phyloP scores from a whole-genome alignment of 768 basidiomycete genomes.

The Rickenella mellea region DNA sequence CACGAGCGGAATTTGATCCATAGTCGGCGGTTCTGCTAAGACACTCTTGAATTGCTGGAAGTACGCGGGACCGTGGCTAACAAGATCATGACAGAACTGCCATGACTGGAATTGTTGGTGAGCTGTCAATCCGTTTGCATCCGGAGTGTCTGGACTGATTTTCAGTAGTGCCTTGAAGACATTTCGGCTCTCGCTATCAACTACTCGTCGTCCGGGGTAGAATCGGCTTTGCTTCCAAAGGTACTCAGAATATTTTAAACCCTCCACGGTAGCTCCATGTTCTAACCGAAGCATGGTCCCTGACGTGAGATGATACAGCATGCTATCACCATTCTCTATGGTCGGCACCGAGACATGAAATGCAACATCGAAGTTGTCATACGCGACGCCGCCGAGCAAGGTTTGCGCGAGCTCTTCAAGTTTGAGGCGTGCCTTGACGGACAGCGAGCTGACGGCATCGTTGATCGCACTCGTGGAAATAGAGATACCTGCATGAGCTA shows the following conservation, averaged over 20 bases:
- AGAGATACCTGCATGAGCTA: constrained; percentile 21
- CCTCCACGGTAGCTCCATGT: constrained; percentile 9
- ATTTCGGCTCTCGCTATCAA: not conserved
- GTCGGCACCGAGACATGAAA: constrained; percentile 21
- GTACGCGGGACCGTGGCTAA: constrained; percentile 15
- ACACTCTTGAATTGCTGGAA: constrained; percentile 1
- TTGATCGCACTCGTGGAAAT: constrained; percentile 18
- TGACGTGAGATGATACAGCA: constrained; percentile 25
- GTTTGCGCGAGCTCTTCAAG: constrained; percentile 16
- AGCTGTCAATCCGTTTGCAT: not conserved
- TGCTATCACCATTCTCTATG: constrained; percentile 15
- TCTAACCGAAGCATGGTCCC: constrained; percentile 19
- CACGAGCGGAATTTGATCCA: constrained; percentile 11
- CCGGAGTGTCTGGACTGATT: not conserved
- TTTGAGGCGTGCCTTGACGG: constrained; percentile 9
- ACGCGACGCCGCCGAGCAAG: constrained; percentile 21
- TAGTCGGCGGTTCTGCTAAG: constrained; percentile 8
- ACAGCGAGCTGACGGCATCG: constrained; percentile 15
- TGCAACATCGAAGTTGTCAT: constrained; percentile 35
- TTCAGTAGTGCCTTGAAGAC: not conserved
- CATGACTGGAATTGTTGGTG: constrained; percentile 9
- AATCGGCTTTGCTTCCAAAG: constrained; percentile 22
- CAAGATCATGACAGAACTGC: constrained; percentile 19
- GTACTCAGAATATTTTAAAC: constrained; percentile 22
- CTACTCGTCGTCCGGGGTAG: constrained; percentile 10